These are phyloP conservation scores for Malus asiatica DNA, from an alignment of 306 rosid genomes.

Conservation along the genomic window DNA sequence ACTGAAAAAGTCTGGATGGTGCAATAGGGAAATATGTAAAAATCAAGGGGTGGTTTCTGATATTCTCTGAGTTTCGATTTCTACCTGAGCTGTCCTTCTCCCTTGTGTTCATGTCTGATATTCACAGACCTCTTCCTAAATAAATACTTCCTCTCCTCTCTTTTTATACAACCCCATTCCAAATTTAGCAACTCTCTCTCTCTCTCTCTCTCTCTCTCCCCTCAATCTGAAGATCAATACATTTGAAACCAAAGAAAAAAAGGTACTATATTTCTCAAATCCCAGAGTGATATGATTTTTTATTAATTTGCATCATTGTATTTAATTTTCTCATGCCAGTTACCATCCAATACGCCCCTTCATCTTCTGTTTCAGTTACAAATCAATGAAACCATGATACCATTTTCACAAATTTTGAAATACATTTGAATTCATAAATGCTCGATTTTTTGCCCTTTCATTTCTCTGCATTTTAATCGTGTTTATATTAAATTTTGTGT, in stretches of 20 bases:
- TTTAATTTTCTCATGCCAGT: constrained; percentile 32
- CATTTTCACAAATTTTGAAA: constrained; percentile 1
- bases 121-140: neutral
- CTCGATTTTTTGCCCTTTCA: constrained; percentile 25
- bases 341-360: constrained; percentile 5
- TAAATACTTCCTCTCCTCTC: neutral
- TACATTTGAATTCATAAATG: constrained; percentile 6
- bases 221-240: constrained; percentile 6
- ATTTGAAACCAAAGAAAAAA: constrained; percentile 14
- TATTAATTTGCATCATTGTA: neutral
- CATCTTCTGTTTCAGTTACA: constrained; percentile 39
- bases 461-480: constrained; percentile 12
- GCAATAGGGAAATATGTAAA: neutral
- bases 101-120: neutral
- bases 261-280: constrained; percentile 15
- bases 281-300: neutral
- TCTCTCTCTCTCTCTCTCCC: neutral
- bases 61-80: neutral
- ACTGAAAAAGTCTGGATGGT: neutral
- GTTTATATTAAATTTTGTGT: constrained; percentile 5
- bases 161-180: constrained; percentile 9
- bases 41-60: neutral
- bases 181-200: constrained; percentile 32
- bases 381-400: neutral
- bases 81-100: neutral